Base-by-base conservation (phyloP, 179 eudicot genomes). In the Amaranthus tricolor region DNA sequence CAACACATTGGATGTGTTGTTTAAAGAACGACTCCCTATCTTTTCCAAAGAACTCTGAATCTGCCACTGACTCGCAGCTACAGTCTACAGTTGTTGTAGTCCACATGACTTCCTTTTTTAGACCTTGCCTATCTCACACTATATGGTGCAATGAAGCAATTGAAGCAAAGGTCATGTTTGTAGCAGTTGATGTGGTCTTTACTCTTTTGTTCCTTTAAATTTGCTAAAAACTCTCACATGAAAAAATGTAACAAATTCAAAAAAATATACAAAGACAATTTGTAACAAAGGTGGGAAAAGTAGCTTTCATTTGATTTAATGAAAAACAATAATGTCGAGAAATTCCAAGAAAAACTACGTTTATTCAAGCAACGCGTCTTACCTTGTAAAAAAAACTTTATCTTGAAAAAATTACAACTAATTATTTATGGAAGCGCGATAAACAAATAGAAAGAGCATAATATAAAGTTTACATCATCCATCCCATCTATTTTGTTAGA, bases 151-250 rank as follows among this genome's bases (percentile, higher is more conserved):
- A 54, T 13, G 76, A 50, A 8, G 81, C 65, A 74, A 78, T 53
- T 59, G 79, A 72, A 17, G 65, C 70, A 24, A 77, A 51, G 48
- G 81, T 69, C 20, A 81, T 45, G 64, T 78, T 81, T 65, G 84
- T 68, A 70, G 81, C 59, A 49, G 79, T 44, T 63, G 81, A n/a
- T 8, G 84, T 65, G 43, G 81, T 81, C 81, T 4, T 31, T 31
- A 31, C 40, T 31, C 40, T 31, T 31, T 2, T 31, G 40, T 31
- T 31, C 2, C 3, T 31, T 31, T 31, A 4, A 31, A 31, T 31
- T 31, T 31, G 40, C 3, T 31, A 31, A 31, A 31, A 31, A 24
- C 31, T 24, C 40, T 31, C 40, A 31, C 2, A 31, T 31, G 40
- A 31, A 31, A 31, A 31, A 31, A 31, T 31, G 1, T 31, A 31